These are phyloP conservation scores for Ensete glaucum DNA, from an alignment of 176 grass and related monocot species.

Conservation along the genomic window DNA sequence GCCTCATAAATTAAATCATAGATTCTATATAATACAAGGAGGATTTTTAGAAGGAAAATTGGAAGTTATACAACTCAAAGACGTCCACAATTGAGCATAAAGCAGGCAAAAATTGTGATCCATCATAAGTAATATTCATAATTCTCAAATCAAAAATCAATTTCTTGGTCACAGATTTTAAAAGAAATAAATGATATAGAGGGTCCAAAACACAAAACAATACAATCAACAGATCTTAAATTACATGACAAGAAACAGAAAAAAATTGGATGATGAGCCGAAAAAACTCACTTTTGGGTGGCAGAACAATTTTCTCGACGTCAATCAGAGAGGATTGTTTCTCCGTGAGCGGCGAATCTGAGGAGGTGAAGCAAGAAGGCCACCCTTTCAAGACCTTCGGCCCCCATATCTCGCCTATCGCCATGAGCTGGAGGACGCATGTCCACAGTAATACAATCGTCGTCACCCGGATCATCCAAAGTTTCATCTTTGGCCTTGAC, in stretches of 20 bases:
- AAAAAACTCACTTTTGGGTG: constrained; percentile 59
- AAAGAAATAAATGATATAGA: background rate
- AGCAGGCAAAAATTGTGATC: too few species aligned
- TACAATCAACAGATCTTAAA: background rate
- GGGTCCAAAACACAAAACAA: background rate
- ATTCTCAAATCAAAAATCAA: too few species aligned
- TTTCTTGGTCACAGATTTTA: background rate
- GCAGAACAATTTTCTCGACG: constrained; percentile 39
- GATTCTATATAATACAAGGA: too few species aligned
- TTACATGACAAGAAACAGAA: background rate
- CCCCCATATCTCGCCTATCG: constrained; percentile 57
- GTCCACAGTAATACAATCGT: constrained; percentile 63
- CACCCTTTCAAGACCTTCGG: constrained; percentile 67
- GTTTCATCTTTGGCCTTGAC: constrained; percentile 53
- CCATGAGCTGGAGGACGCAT: constrained; percentile 66
- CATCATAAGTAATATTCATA: too few species aligned
- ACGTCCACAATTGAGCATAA: too few species aligned
- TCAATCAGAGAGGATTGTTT: constrained; percentile 19
- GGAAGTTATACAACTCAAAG: too few species aligned
- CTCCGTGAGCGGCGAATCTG: constrained; percentile 18
- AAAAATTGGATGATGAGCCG: background rate
- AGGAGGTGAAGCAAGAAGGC: constrained; percentile 53
- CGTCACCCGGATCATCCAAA: constrained; percentile 57
- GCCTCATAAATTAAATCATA: too few species aligned
- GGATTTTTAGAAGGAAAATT: too few species aligned